A percentile compares a stretch with the other conserved stretches of the same genome.
Conservation (phyloP, 106 monocot species). For the Dendrobium officinale region DNA sequence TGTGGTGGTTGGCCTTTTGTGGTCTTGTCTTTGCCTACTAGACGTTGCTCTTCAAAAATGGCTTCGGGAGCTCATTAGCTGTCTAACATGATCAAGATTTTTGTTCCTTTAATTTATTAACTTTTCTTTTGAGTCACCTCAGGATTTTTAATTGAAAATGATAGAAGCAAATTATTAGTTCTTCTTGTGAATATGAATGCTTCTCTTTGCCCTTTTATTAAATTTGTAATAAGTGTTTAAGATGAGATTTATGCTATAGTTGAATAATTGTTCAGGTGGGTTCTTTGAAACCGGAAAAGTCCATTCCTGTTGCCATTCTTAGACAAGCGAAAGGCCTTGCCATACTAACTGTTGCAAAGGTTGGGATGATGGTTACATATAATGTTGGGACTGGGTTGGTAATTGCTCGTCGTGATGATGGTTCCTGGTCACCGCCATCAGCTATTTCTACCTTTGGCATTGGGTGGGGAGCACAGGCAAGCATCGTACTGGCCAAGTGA, state of each 20-base stretch:
- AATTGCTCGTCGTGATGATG: constrained; percentile 79
- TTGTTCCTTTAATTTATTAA: neutral
- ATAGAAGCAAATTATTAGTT: neutral
- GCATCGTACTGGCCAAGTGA: neutral
- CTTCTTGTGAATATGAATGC: neutral
- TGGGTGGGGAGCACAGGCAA: constrained; percentile 96
- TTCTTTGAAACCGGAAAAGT: constrained; percentile 58
- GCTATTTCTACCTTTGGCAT: constrained; percentile 81
- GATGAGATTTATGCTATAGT: constrained; percentile 1
- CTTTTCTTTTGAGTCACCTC: neutral
- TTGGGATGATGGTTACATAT: constrained; percentile 73
- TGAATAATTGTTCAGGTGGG: constrained; percentile 46
- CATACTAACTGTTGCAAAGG: constrained; percentile 32
- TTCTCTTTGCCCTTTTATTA: neutral
- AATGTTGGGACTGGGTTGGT: constrained; percentile 44
- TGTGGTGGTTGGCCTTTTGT: neutral
- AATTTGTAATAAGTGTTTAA: neutral
- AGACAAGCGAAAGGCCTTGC: constrained; percentile 80
- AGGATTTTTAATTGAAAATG: neutral
- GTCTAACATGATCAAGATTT: neutral
- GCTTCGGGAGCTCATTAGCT: neutral
- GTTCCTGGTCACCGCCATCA: constrained; percentile 94
- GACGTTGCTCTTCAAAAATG: neutral
- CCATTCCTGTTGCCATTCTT: constrained; percentile 72
- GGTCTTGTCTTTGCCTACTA: neutral